Evolutionary conservation across 495 filamentous ascomycete species (phyloP).

Genomic region (Penicillium cosmopolitanum): DNA sequence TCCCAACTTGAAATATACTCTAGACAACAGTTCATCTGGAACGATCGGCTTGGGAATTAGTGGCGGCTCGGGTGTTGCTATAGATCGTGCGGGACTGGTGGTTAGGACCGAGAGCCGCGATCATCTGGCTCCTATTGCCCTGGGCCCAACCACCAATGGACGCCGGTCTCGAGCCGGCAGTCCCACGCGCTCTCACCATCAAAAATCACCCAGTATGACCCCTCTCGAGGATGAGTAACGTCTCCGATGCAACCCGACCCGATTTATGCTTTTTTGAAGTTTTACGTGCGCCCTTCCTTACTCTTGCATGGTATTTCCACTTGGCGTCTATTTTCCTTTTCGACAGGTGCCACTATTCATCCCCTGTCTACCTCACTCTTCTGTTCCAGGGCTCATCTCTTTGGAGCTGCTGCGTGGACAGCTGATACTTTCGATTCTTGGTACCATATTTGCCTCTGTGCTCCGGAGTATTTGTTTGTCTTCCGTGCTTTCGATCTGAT

Average conservation of each 20-base stretch:
- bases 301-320: slow-evolving; percentile 27
- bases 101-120: slow-evolving; percentile 83
- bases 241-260: slow-evolving; percentile 18
- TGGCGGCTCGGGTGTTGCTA: slow-evolving; percentile 53
- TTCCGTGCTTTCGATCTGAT: slow-evolving; percentile 26
- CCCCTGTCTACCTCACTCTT: slow-evolving; percentile 1
- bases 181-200: slow-evolving; percentile 46
- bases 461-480: slow-evolving; percentile 34
- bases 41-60: slow-evolving; percentile 54
- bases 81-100: slow-evolving; percentile 75
- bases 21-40: slow-evolving; percentile 58
- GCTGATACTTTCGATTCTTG: slow-evolving; percentile 27
- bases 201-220: slow-evolving; percentile 47
- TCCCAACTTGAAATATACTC: slow-evolving; percentile 57
- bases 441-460: slow-evolving; percentile 32
- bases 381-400: not conserved
- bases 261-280: slow-evolving; percentile 22
- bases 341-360: slow-evolving; percentile 5
- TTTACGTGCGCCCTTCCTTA: slow-evolving; percentile 7
- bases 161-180: slow-evolving; percentile 50
- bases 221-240: slow-evolving; percentile 47
- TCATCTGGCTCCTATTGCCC: slow-evolving; percentile 53
- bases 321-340: slow-evolving; percentile 25
- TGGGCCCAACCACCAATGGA: slow-evolving; percentile 49
- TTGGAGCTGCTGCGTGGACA: slow-evolving; percentile 4